phyloP scores from a whole-genome alignment of 2,329 filamentous ascomycete species.

The Aspergillus cejpii region DNA sequence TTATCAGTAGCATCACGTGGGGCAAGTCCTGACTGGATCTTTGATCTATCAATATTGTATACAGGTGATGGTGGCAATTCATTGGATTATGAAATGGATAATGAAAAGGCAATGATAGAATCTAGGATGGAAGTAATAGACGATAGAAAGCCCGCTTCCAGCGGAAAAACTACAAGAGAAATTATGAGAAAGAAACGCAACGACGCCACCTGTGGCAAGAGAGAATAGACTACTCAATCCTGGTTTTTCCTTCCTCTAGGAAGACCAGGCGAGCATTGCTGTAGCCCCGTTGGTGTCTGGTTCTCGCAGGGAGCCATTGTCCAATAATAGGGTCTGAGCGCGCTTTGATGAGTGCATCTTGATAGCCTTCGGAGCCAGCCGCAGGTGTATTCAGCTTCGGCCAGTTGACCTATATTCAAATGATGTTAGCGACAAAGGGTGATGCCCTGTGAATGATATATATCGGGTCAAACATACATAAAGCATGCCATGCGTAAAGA shows the following conservation, averaged over 20 bases:
- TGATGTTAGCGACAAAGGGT: conserved; percentile 5
- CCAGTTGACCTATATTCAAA: conserved; percentile 74
- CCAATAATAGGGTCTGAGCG: conserved; percentile 78
- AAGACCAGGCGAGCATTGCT: conserved; percentile 77
- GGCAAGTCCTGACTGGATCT: background rate
- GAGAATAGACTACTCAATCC: conserved; percentile 59
- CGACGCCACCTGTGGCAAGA: conserved; percentile 3
- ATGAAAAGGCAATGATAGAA: background rate
- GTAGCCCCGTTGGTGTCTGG: conserved; percentile 73
- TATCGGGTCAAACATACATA: conserved; percentile 61
- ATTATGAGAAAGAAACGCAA: conserved; percentile 9
- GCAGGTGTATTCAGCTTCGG: conserved; percentile 87
- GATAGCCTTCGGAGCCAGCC: conserved; percentile 79
- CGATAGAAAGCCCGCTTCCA: background rate
- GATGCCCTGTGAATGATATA: background rate
- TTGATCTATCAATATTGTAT: background rate
- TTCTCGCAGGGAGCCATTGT: conserved; percentile 54
- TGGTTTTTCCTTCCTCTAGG: conserved; percentile 96
- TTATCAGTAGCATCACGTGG: background rate
- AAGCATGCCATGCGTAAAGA: conserved; percentile 78
- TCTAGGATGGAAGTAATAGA: background rate
- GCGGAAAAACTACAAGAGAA: background rate
- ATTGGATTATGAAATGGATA: background rate
- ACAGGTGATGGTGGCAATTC: background rate
- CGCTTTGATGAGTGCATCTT: conserved; percentile 76